Evolutionary conservation across 2,329 filamentous ascomycete genomes (phyloP).

Genomic region (Camptophora hylomeconis): DNA sequence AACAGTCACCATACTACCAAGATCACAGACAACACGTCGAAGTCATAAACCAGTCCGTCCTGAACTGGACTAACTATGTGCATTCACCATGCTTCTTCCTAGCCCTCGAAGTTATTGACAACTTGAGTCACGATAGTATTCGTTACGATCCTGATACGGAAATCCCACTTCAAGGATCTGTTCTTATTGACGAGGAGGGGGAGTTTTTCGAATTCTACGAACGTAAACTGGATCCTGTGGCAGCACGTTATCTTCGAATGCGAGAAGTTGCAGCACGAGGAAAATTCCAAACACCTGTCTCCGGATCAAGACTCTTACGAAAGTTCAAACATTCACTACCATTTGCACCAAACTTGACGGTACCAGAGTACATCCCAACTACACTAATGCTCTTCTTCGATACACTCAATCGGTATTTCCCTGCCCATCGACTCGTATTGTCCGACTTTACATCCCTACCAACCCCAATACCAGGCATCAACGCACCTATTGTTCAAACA

Average conservation of each 20-base stretch:
- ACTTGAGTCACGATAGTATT: slow-evolving; percentile 88
- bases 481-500: slow-evolving; percentile 93
- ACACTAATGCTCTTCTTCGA: slow-evolving; percentile 95
- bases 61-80: slow-evolving; percentile 84
- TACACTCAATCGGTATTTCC: slow-evolving; percentile 76
- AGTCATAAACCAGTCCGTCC: slow-evolving; percentile 88
- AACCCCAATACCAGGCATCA: slow-evolving; percentile 69
- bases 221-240: slow-evolving; percentile 66
- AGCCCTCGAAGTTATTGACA: slow-evolving; percentile 96
- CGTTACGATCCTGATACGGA: slow-evolving; percentile 78
- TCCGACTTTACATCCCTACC: slow-evolving; percentile 84
- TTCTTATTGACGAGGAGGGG: slow-evolving; percentile 70
- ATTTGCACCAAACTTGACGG: slow-evolving; percentile 61
- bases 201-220: slow-evolving; percentile 95
- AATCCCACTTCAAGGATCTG: slow-evolving; percentile 72
- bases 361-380: slow-evolving; percentile 87
- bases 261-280: slow-evolving; percentile 55
- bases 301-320: slow-evolving; percentile 38
- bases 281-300: slow-evolving; percentile 30
- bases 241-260: slow-evolving; percentile 70
- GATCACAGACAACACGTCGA: slow-evolving; percentile 79
- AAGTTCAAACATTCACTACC: slow-evolving; percentile 53
- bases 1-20: slow-evolving; percentile 50
- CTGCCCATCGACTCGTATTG: slow-evolving; percentile 73
- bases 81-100: slow-evolving; percentile 93